phyloP scores from a whole-genome alignment of 2,329 filamentous ascomycete species.

The Apiospora marii region DNA sequence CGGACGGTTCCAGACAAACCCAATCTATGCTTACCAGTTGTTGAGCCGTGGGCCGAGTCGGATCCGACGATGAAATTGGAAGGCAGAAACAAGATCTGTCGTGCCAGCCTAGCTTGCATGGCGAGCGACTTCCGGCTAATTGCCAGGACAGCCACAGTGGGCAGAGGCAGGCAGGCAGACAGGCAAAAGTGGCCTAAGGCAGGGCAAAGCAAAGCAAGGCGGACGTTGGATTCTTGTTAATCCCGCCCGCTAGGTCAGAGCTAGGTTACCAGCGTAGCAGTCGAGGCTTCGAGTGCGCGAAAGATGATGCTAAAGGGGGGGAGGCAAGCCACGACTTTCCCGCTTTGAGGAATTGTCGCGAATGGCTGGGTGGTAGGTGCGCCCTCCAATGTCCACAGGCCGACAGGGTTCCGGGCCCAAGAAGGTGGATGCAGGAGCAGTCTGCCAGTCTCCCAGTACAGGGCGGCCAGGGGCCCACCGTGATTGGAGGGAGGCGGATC shows the following conservation, averaged over 20 bases:
- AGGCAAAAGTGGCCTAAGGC: neutral
- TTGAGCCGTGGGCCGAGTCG: constrained; percentile 4
- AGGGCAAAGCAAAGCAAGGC: neutral
- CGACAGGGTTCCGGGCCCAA: neutral
- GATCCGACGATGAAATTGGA: neutral
- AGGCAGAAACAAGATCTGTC: neutral
- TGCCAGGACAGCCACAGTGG: constrained; percentile 1
- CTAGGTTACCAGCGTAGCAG: too few species aligned
- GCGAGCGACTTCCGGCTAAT: neutral
- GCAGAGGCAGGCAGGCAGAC: neutral
- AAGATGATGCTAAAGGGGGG: neutral
- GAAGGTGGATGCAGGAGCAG: neutral
- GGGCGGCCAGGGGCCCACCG: neutral
- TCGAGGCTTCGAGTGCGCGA: too few species aligned
- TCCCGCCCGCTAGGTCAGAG: neutral
- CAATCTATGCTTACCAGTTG: neutral
- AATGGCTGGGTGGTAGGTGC: constrained; percentile 32
- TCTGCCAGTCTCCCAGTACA: neutral
- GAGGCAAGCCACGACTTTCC: constrained; percentile 32
- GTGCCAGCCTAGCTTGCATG: neutral
- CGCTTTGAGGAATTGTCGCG: constrained; percentile 41
- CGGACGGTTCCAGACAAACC: neutral
- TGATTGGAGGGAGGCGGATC: constrained; percentile 6
- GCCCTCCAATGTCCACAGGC: neutral
- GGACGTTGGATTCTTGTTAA: constrained; percentile 17